Conservation (phyloP, 345 rosid species). For the Linum trigynum region DNA sequence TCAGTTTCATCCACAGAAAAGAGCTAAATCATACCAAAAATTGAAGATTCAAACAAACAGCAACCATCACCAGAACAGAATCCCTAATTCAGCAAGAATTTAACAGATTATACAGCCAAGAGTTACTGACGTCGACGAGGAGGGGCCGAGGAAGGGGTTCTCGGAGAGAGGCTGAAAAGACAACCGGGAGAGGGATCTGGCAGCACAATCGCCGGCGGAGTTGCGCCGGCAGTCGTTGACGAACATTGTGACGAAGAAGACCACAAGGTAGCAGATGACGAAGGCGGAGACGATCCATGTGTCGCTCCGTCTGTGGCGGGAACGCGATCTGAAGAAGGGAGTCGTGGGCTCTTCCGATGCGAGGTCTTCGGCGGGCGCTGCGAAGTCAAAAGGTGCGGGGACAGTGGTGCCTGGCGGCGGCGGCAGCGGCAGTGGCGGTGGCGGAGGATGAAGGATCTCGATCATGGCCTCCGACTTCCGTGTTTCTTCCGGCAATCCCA, state of each 20-base stretch:
- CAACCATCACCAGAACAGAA: not conserved
- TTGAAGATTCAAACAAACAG: not conserved
- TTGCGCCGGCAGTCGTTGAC: constrained; percentile 49
- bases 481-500: not conserved
- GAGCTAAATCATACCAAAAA: not conserved
- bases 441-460: not conserved
- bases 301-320: constrained; percentile 45
- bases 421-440: not conserved
- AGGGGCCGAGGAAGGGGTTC: constrained; percentile 85
- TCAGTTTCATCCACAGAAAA: not conserved
- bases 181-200: constrained; percentile 32
- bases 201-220: constrained; percentile 50
- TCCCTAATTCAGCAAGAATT: not conserved
- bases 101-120: not conserved
- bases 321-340: constrained; percentile 58
- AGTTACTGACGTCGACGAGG: constrained; percentile 59
- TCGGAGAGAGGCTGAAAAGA: constrained; percentile 76
- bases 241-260: constrained; percentile 54
- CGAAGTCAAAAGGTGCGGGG: not conserved
- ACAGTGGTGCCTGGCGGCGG: not conserved
- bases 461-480: not conserved
- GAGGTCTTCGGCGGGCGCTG: not conserved
- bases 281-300: constrained; percentile 75
- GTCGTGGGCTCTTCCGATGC: constrained; percentile 12
- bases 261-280: constrained; percentile 56